Evolutionary conservation across 2,329 filamentous ascomycete species (phyloP).

Genomic region (Fusarium agapanthi): DNA sequence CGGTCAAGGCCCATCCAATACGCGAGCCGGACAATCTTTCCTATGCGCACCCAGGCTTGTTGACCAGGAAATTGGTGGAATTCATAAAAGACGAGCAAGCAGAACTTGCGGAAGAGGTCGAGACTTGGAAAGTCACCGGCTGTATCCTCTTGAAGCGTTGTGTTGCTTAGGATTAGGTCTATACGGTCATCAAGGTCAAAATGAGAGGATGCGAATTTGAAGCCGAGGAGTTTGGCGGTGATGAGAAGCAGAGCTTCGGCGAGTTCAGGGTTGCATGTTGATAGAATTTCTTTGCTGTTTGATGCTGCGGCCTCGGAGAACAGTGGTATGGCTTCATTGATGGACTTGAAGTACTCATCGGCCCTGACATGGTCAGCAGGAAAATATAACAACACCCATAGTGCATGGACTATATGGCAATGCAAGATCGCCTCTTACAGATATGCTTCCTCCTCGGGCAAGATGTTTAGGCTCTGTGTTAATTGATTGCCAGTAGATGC

Average conservation of each 20-base stretch:
- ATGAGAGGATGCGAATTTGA: not conserved
- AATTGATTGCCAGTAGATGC: not conserved
- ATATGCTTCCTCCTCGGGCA: not conserved
- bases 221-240: not conserved
- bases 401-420: rapidly evolving
- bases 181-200: not conserved
- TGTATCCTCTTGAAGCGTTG: not conserved
- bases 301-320: not conserved
- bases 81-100: not conserved
- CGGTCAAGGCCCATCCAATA: not conserved
- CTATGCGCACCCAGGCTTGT: not conserved
- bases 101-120: not conserved
- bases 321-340: not conserved
- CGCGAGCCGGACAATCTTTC: not conserved
- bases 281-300: not conserved
- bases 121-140: not conserved
- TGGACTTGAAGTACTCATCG: not conserved
- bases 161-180: not conserved
- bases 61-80: not conserved
- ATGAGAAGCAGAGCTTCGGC: not conserved
- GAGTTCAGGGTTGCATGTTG: not conserved
- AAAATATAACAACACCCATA: rapidly evolving
- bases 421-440: rapidly evolving
- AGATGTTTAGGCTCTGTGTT: not conserved
- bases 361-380: not conserved